phyloP scores from a whole-genome alignment of 495 filamentous ascomycete genomes.

The Penicillium coffeae region DNA sequence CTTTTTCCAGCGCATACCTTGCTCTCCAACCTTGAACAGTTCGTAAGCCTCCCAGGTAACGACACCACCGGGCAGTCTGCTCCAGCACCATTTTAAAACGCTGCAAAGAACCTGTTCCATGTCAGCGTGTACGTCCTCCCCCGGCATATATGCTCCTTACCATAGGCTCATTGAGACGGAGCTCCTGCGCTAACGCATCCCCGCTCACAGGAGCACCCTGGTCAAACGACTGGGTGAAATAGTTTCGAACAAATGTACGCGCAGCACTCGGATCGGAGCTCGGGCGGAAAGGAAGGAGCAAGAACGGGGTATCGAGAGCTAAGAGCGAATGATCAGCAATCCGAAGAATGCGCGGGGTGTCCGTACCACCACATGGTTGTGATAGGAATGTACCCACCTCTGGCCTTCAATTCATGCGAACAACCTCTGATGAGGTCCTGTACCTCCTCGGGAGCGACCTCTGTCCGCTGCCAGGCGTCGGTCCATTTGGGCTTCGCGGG shows the following conservation, averaged over 20 bases:
- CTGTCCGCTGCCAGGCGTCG: constrained; percentile 83
- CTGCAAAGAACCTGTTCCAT: constrained; percentile 76
- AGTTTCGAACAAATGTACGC: constrained; percentile 88
- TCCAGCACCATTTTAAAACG: constrained; percentile 99
- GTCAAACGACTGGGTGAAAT: constrained; percentile 62
- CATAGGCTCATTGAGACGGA: constrained; percentile 92
- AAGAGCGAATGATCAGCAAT: constrained; percentile 36
- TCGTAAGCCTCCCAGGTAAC: constrained; percentile 98
- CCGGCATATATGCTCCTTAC: constrained; percentile 42
- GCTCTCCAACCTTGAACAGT: constrained; percentile 89
- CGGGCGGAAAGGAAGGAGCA: constrained; percentile 93
- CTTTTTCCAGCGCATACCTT: constrained; percentile 61
- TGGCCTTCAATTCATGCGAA: constrained; percentile 85
- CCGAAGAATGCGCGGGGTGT: constrained; percentile 22
- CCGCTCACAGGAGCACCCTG: constrained; percentile 53
- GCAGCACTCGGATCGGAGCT: constrained; percentile 87
- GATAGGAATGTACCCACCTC: constrained; percentile 62
- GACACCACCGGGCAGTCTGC: constrained; percentile 83
- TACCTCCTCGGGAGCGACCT: constrained; percentile 86
- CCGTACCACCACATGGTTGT: constrained; percentile 23
- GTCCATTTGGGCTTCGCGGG: constrained; percentile 75
- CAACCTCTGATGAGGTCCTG: constrained; percentile 80
- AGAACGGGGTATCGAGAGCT: constrained; percentile 88
- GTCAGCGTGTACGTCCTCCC: background rate
- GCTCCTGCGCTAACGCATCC: constrained; percentile 72